Evolutionary conservation across 1,139 yeast genomes (phyloP).

Genomic region (Blastobotrys serpentis): DNA sequence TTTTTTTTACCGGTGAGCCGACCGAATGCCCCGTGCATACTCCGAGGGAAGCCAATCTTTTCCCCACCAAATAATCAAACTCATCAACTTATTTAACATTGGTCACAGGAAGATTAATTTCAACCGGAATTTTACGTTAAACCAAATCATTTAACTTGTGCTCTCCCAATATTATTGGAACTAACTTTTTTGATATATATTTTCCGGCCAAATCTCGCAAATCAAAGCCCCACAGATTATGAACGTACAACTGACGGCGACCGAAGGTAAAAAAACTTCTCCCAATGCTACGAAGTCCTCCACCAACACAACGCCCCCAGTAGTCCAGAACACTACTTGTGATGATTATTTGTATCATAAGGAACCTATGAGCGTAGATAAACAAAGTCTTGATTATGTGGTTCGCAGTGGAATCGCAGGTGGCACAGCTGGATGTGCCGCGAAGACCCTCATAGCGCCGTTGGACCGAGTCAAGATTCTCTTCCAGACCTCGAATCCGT

Average conservation of each 20-base stretch:
- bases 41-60: conserved; percentile 4
- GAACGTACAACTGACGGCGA: neutral
- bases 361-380: conserved; percentile 2
- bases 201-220: no score
- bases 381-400: conserved; percentile 71
- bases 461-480: conserved; percentile 89
- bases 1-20: neutral
- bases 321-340: conserved; percentile 4
- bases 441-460: conserved; percentile 94
- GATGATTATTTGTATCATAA: conserved; percentile 8
- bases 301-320: no score
- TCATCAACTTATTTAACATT: neutral
- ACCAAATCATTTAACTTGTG: no score
- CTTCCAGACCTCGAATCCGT: conserved; percentile 94
- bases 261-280: conserved; percentile 1
- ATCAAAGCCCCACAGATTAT: no score
- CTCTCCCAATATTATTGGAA: no score
- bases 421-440: conserved; percentile 93
- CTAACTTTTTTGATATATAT: no score
- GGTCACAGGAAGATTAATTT: no score
- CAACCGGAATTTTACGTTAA: no score
- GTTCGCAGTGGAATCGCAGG: conserved; percentile 88
- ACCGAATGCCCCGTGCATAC: conserved; percentile 2
- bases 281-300: conserved; percentile 1
- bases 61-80: neutral